Base-by-base conservation (phyloP, 2,329 filamentous ascomycete genomes). In the Arachnomyces sp. region DNA sequence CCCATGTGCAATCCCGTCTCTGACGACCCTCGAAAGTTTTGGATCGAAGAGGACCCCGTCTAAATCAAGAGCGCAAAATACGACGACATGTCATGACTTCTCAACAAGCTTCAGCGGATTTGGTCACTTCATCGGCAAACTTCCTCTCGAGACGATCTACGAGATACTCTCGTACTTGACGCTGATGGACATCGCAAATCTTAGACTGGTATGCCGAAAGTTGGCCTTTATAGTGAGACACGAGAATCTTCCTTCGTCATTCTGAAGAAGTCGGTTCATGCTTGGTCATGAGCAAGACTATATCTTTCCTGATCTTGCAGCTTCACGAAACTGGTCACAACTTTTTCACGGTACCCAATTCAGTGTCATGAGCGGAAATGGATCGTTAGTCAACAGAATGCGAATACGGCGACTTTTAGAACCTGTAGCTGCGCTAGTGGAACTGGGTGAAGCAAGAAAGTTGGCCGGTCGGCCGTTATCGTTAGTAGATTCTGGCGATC, bases 211-310 rank as follows among this genome's bases (percentile, higher is more conserved):
- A 32, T 43, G 34, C 14, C 32, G 31, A 16, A 8, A 7, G 4
- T 36, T 43, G 6, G 35, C 37, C 7, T 14, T 5, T n/a, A 6
- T 31, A 16, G 7, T 34, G 30, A n/a, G 7, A 17, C 18, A 13
- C 8, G 36, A 28, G 18, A 18, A 39, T n/a, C 25, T 43, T n/a
- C 36, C 41, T n/a, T 32, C 29, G 14, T 39, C 31, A 8, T 43
- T 43, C 25, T 43, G 41, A 36, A 36, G 31, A 28, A 39, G 18
- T 31, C 32, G 41, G 14, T 43, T 43, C 36, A 39, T 43, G 36
- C 9, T 43, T 2, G 16, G 28, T 4, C n/a, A 33, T 39, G 41
- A 43, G 28, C 28, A 31, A 6, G 41, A 43, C 16, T 43, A 30
- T 15, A 15, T 39, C 15, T 39, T 43, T 17, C 36, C 36, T 2